Conservation (phyloP, 1,284 basidiomycete genomes). For the Trichosporon sp. region DNA sequence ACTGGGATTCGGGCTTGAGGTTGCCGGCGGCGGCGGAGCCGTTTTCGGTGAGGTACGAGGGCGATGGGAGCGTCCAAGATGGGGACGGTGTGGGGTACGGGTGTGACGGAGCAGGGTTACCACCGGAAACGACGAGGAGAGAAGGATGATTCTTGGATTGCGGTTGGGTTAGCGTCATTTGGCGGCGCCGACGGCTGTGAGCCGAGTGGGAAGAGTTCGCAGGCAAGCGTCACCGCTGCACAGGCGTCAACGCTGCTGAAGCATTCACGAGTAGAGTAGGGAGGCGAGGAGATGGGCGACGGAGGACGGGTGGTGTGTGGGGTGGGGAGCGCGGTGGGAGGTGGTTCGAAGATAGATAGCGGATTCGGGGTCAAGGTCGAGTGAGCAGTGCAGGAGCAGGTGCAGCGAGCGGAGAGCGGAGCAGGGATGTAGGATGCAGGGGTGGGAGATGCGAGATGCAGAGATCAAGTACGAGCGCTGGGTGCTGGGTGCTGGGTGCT, state of each 20-base stretch:
- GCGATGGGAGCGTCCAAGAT: neutral
- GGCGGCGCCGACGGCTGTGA: conserved; percentile 3
- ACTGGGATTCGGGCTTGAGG: neutral
- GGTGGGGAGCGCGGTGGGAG: neutral
- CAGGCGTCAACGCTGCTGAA: neutral
- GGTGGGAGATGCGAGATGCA: neutral
- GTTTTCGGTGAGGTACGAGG: neutral
- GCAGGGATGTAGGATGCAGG: neutral
- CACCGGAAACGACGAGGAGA: conserved; percentile 1
- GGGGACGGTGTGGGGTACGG: neutral
- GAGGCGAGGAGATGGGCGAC: neutral
- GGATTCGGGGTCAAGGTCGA: neutral
- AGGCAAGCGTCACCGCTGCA: conserved; percentile 5
- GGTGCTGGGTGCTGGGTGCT: no score
- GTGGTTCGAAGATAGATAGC: neutral
- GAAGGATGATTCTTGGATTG: conserved; percentile 4
- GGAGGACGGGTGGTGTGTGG: neutral
- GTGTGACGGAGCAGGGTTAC: neutral
- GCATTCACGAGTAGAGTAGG: neutral
- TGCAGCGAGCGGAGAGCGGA: no score
- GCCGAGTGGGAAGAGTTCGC: neutral
- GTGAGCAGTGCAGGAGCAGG: no score
- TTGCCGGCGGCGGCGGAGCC: neutral
- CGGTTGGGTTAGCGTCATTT: conserved; percentile 5
- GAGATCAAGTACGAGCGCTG: neutral